A percentile compares a stretch with the other conserved stretches of the same genome.
Evolutionary conservation across 139 green algal species (phyloP).

Genomic region (Microglena sp.): DNA sequence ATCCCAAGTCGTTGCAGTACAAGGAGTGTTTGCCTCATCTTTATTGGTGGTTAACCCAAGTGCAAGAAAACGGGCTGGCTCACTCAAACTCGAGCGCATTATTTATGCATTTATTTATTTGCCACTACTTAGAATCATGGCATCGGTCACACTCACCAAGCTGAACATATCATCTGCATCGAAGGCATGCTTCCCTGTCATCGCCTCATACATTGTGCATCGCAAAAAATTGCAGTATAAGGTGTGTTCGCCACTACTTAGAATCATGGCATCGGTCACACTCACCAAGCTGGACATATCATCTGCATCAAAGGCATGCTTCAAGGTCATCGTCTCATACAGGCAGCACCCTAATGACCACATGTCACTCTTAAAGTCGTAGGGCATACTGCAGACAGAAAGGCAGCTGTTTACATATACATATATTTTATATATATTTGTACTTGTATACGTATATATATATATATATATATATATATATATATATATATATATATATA

Average conservation of each 20-base stretch:
- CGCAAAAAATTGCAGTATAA: conserved; percentile 36
- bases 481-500: neutral
- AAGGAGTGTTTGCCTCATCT: no score
- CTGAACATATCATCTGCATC: conserved; percentile 30
- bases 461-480: neutral
- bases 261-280: neutral
- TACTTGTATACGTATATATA: neutral
- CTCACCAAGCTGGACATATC: conserved; percentile 35
- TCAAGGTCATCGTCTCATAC: conserved; percentile 51
- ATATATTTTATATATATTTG: neutral
- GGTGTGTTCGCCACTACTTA: no score
- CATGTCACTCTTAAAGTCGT: conserved; percentile 55
- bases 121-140: no score
- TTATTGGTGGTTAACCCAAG: no score
- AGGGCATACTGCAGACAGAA: conserved; percentile 24
- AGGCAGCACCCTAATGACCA: conserved; percentile 50
- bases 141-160: conserved; percentile 26
- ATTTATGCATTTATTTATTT: no score
- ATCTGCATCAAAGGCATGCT: conserved; percentile 41
- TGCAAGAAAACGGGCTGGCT: no score
- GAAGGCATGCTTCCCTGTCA: conserved; percentile 38
- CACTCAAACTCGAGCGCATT: no score
- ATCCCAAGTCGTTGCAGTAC: conserved; percentile 34
- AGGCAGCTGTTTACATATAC: neutral
- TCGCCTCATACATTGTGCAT: conserved; percentile 50